phyloP scores from a whole-genome alignment of 2,329 filamentous ascomycete genomes.

The Neofusicoccum sp. region DNA sequence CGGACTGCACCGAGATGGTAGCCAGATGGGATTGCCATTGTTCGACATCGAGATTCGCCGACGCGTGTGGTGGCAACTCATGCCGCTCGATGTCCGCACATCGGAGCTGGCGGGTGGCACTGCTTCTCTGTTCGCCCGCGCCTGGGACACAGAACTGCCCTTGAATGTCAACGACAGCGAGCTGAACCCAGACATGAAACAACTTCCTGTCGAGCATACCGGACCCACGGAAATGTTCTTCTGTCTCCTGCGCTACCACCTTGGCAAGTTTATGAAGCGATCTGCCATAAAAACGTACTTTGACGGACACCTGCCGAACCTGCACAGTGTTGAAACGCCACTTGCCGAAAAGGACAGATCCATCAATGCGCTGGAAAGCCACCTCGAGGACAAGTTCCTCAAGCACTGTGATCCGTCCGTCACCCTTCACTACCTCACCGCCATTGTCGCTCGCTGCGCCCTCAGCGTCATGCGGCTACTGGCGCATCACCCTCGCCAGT shows the following conservation, averaged over 20 bases:
- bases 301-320: constrained; percentile 27
- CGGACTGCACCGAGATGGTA: constrained; percentile 63
- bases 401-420: constrained; percentile 39
- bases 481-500: constrained; percentile 49
- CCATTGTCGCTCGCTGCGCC: constrained; percentile 48
- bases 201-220: constrained; percentile 43
- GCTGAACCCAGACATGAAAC: constrained; percentile 46
- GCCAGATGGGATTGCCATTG: constrained; percentile 53
- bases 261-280: constrained; percentile 44
- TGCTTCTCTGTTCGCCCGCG: constrained; percentile 38
- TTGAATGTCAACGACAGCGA: constrained; percentile 59
- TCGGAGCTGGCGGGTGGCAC: constrained; percentile 58
- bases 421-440: constrained; percentile 49
- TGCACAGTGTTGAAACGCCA: constrained; percentile 28
- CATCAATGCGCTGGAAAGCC: constrained; percentile 46
- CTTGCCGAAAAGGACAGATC: constrained; percentile 34
- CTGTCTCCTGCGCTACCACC: constrained; percentile 46
- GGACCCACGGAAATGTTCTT: constrained; percentile 55
- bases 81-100: constrained; percentile 61
- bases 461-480: constrained; percentile 48
- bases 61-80: constrained; percentile 65
- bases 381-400: constrained; percentile 43
- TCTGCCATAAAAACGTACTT: constrained; percentile 20
- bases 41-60: constrained; percentile 64
- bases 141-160: constrained; percentile 53